Conservation (phyloP, 805 yeast genomes). For the Hanseniaspora hatyaiensis region DNA sequence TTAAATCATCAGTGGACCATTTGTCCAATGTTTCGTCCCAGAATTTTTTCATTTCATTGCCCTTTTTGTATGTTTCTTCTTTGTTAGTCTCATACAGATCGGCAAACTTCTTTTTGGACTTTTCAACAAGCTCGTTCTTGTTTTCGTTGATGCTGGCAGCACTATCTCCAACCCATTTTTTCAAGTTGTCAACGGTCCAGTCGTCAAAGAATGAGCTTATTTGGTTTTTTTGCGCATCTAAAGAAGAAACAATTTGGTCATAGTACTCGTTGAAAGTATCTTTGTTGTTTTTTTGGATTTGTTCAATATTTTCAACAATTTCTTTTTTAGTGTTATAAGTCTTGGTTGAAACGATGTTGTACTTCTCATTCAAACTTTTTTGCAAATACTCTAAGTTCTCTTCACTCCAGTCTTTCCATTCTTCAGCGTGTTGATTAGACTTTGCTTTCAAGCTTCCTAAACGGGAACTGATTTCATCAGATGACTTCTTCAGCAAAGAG, state of each 20-base stretch:
- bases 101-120: constrained; percentile 19
- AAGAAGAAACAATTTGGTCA: not conserved
- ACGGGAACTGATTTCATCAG: constrained; percentile 8
- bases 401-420: not conserved
- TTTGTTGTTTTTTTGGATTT: not conserved
- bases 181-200: constrained; percentile 32
- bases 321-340: constrained; percentile 4
- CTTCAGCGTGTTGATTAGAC: not conserved
- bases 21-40: constrained; percentile 28
- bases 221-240: not conserved
- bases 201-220: constrained; percentile 28
- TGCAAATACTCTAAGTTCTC: constrained; percentile 6
- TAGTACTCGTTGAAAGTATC: constrained; percentile 4
- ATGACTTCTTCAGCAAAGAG: constrained; percentile 1
- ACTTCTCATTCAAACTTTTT: not conserved
- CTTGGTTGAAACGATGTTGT: not conserved
- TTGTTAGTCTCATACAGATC: constrained; percentile 13
- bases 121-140: constrained; percentile 24
- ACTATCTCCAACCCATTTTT: constrained; percentile 32
- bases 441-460: not conserved
- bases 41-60: constrained; percentile 18
- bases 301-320: not conserved
- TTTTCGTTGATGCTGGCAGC: constrained; percentile 21
- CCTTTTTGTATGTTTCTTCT: constrained; percentile 12
- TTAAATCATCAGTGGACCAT: constrained; percentile 37